Evolutionary conservation across 2,329 filamentous ascomycete genomes (phyloP), one percentile per base, ranked within the genome.

Genomic region (Thermoascus crustaceus): DNA sequence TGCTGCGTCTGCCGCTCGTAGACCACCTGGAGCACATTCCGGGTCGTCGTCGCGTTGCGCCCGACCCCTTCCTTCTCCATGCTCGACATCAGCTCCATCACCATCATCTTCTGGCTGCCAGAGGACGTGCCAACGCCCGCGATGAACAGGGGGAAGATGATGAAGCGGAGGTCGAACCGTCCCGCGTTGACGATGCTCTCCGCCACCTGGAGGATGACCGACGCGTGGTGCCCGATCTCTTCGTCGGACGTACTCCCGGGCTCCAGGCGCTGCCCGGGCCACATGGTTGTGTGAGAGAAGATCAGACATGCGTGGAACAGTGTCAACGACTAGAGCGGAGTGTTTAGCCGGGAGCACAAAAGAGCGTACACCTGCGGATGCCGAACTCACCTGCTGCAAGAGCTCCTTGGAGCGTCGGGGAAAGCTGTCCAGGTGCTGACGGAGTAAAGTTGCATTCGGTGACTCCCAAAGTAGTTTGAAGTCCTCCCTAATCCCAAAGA

Each of bases 231-330:
- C 9, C 62, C 58, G 26, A 72, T 64, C 41, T 73, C 65, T 16
- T 53, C 43, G 21, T 61, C 50, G 13, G 60, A 50, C 10, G 57
- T 50, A 10, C 58, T 55, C 6, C 53, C 56, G 2, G 55, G 60
- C 14, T 67, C 58, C 7, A 61, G 44, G 2, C 61, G 51, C 50
- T 76, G 72, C 4, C 58, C 54, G 3, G 65, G 61, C 58, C 66
- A 74, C 63, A 76, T 69, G 45, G 65, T 69, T 4, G 68, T 73
- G 37, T 69, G 66, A n/a, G 66, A 64, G 47, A 73, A 75, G 33
- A 76, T 61, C 11, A 69, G 58, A 27, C 62, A 66, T 13, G 60
- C 60, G 42, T 71, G 67, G 50, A 69, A 73, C 8, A 75, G 58
- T 6, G 69, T 50, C 22, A 61, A 55, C 2, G 65, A 54, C 57